Conservation (phyloP, 2,329 filamentous ascomycete species). For the Graphilbum ipis-grandicollis region DNA sequence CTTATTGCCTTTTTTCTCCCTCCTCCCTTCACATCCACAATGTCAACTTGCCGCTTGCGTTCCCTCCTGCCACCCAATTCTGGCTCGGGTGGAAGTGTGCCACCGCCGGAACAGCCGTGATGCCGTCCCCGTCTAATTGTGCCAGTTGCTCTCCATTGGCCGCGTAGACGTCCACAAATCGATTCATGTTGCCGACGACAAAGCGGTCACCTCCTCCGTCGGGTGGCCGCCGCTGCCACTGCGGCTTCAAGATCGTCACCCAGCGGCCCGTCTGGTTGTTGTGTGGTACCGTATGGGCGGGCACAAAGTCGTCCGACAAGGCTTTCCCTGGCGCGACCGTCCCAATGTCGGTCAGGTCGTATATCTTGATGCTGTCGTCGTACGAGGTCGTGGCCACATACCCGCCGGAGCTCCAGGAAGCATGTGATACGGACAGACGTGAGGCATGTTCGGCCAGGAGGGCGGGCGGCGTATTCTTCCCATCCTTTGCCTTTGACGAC, state of each 20-base stretch:
- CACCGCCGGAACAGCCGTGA: constrained; percentile 87
- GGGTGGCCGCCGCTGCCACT: constrained; percentile 79
- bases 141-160: constrained; percentile 71
- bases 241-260: constrained; percentile 68
- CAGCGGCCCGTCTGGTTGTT: constrained; percentile 94
- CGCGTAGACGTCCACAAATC: constrained; percentile 84
- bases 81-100: constrained; percentile 74
- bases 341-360: constrained; percentile 49
- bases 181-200: constrained; percentile 91
- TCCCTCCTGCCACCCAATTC: constrained; percentile 88
- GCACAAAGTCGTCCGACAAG: too few species aligned
- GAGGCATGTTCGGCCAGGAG: constrained; percentile 71
- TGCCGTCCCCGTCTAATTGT: constrained; percentile 73
- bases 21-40: constrained; percentile 54
- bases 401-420: constrained; percentile 71
- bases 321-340: too few species aligned
- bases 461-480: constrained; percentile 31
- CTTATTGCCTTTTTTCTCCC: too few species aligned
- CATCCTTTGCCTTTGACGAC: background rate
- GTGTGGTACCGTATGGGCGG: constrained; percentile 52
- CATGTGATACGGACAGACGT: constrained; percentile 76
- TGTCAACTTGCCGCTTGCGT: constrained; percentile 79
- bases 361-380: constrained; percentile 88
- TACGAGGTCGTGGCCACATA: constrained; percentile 86
- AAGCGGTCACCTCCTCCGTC: constrained; percentile 71